Base-by-base conservation (phyloP, 768 basidiomycete genomes). In the Boletus vermiculosoides region DNA sequence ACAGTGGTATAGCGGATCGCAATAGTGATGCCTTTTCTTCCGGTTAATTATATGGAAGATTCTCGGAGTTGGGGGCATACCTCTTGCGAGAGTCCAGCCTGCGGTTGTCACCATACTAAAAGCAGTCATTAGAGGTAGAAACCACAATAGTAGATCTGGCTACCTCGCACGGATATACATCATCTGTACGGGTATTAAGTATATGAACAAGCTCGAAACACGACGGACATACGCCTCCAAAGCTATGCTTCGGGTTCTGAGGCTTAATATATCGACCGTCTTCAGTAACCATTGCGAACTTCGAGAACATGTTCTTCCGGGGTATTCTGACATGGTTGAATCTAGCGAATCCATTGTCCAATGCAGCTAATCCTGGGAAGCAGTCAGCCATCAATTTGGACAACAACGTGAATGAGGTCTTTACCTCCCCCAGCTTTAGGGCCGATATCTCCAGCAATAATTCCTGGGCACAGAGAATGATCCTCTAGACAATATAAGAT, bases 1-100 rank as follows among this genome's bases (percentile, higher is more conserved):
- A 90, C 85, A 9, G 84, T 87, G 5, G 83, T 77, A 63, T 92
- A 92, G 1, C 90, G 82, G 39, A 90, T 82, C 0, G 88, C 76
- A 40, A 90, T 78, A 5, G 67, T 64, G 8, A 68, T 4, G 81
- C 87, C 13, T 80, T 80, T 58, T 80, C 83, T 83, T 60, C 15
- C 10, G 30, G 11, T 50, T 34, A 37, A 39, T 42, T 34, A 1
- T 23, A 44, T 22, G 13, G 13, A 33, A 20, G 2, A 23, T 20
- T 46, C 5, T 20, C 2, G 20, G 23, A 48, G 15, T 37, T 16
- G 8, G 31, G 5, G 18, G 25, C 59, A 13, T 50, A 85, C 88
- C 87, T 80, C 81, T 86, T 0, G 83, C 89, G 25, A 85, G 81
- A 0, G 74, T 64, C 85, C 84, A 87, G 3, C 85, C 87, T 13